These are phyloP conservation scores for Taiozyma sp. DNA, from an alignment of 1,139 yeast species.

Conservation along the genomic window DNA sequence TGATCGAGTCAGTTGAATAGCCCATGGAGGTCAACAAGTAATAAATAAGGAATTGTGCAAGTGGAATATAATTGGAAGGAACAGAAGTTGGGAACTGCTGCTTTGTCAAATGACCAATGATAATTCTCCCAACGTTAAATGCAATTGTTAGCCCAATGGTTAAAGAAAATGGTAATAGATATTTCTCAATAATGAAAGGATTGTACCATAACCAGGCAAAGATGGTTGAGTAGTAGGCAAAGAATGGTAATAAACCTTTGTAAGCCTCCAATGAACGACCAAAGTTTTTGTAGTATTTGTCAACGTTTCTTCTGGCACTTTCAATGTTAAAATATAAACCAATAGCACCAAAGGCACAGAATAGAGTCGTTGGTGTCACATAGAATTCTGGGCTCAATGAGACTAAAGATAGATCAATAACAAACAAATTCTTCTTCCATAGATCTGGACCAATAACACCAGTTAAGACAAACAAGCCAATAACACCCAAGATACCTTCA, in stretches of 20 bases:
- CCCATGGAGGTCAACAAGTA: conserved; percentile 35
- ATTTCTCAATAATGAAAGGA: conserved; percentile 39
- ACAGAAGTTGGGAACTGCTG: conserved; percentile 72
- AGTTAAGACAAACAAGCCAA: conserved; percentile 49
- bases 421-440: conserved; percentile 42
- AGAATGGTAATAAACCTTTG: conserved; percentile 66
- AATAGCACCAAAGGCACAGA: conserved; percentile 44
- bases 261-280: conserved; percentile 42
- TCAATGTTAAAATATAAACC: conserved; percentile 65
- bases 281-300: conserved; percentile 39
- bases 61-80: conserved; percentile 65
- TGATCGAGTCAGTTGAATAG: conserved; percentile 34
- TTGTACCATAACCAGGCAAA: conserved; percentile 39
- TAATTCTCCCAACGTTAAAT: conserved; percentile 83
- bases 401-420: conserved; percentile 19
- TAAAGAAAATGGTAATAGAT: conserved; percentile 55
- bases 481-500: conserved; percentile 77
- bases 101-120: conserved; percentile 78
- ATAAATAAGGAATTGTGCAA: conserved; percentile 41
- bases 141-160: conserved; percentile 77
- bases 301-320: conserved; percentile 70
- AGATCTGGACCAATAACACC: conserved; percentile 66
- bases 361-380: conserved; percentile 36
- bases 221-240: conserved; percentile 53
- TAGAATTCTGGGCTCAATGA: conserved; percentile 16